Conservation (phyloP, 305 asterid species). For the Solanum chacoense region DNA sequence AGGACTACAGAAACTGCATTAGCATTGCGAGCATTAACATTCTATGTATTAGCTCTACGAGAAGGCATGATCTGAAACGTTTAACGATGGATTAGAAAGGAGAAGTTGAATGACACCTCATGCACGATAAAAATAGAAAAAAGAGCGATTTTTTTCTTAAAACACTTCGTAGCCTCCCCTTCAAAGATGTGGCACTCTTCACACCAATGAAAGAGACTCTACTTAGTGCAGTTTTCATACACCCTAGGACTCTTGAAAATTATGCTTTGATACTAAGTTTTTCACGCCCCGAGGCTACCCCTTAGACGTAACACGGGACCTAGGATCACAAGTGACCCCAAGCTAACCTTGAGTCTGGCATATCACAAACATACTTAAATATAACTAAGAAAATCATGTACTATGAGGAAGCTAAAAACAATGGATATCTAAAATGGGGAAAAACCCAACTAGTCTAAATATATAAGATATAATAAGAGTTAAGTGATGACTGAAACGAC, state of each 20-base stretch:
- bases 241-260: not conserved
- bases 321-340: not conserved
- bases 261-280: not conserved
- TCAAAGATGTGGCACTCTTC: not conserved
- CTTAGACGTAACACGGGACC: not conserved
- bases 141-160: rapidly evolving
- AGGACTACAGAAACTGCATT: not conserved
- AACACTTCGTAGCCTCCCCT: not conserved
- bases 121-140: not conserved
- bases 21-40: not conserved
- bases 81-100: not conserved
- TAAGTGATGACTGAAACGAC: too few species aligned
- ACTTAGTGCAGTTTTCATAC: not conserved
- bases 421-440: not conserved
- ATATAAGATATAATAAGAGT: not conserved
- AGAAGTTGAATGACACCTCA: not conserved
- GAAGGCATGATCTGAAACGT: not conserved
- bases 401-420: too few species aligned
- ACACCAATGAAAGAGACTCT: not conserved
- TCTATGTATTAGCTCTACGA: too few species aligned
- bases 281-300: not conserved
- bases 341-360: not conserved
- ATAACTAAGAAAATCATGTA: not conserved
- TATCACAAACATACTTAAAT: not conserved
- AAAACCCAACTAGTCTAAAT: too few species aligned